These are phyloP conservation scores for Vitis hybrid DNA, from an alignment of 177 flowering plant species.

Conservation along the genomic window DNA sequence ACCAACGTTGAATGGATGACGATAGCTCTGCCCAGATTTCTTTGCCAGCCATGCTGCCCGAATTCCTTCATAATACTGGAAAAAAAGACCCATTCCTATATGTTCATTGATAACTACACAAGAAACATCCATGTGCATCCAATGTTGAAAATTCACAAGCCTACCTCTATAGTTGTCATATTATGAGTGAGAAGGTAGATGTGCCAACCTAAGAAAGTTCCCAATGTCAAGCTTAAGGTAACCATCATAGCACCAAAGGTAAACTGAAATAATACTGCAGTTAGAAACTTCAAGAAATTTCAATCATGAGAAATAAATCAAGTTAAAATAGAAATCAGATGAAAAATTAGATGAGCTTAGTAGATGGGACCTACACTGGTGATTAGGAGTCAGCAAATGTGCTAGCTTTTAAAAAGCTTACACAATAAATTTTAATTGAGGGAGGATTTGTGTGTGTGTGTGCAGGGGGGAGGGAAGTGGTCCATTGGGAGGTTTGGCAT, in stretches of 20 bases:
- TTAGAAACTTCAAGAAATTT: not conserved
- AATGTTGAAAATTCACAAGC: slow-evolving; percentile 1
- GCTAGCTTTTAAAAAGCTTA: too few relatives aligned
- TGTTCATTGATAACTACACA: slow-evolving; percentile 3
- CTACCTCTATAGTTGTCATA: slow-evolving; percentile 85
- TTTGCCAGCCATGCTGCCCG: slow-evolving; percentile 69
- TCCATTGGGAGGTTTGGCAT: too few relatives aligned
- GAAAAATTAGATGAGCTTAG: not conserved
- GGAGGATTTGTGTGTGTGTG: too few relatives aligned
- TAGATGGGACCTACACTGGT: not conserved
- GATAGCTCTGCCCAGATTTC: slow-evolving; percentile 69
- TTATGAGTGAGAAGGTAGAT: slow-evolving; percentile 60
- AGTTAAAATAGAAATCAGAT: not conserved
- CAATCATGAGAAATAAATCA: not conserved
- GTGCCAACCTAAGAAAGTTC: slow-evolving; percentile 71
- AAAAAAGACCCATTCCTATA: slow-evolving; percentile 9
- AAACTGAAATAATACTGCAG: slow-evolving; percentile 27
- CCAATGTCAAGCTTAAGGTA: slow-evolving; percentile 44
- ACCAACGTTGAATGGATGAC: slow-evolving; percentile 60
- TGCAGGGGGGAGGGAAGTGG: too few relatives aligned
- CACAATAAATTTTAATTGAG: too few relatives aligned
- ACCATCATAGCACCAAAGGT: slow-evolving; percentile 34
- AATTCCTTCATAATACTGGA: slow-evolving; percentile 55
- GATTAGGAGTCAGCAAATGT: too few relatives aligned
- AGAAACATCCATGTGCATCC: slow-evolving; percentile 1